Base-by-base conservation (phyloP, 805 yeast species). In the Hyphopichia homilentoma region DNA sequence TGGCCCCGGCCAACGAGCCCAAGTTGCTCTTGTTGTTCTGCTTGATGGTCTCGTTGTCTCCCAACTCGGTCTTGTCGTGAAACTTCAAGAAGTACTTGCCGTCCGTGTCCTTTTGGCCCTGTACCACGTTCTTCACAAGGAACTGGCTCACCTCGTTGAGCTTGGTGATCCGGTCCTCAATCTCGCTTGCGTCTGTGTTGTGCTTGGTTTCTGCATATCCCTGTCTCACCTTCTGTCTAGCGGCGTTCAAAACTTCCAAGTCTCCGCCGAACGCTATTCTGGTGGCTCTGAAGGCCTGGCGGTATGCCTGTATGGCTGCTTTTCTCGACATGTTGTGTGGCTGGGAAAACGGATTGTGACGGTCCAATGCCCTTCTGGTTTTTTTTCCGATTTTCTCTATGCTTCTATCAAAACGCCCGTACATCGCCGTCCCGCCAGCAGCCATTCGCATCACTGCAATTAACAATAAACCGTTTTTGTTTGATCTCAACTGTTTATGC, bases 21-120 rank as follows among this genome's bases (percentile, higher is more conserved):
- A 75, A 54, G 22, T 62, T 44, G 6, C 64, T 59, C 36, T 52
- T 53, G 37, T 65, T 68, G 26, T 68, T 60, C 40, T 64, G 73
- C 54, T 81, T 84, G 44, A 85, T 72, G 28, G 78, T 70, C 21
- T 88, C 95, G 54, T 90, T 90, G 52, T 88, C 96, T 13, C 97
- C 97, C 32, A 90, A 65, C 58, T 90, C 97, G 0, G 94, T 84
- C 29, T 82, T 77, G 30, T 75, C 60, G 52, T 87, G 96, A 44
- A 90, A 79, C 44, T 81, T 81, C 47, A 90, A 67, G 31, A 61
- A 57, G 49, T 68, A 76, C 30, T 62, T 70, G 2, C 66, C 71
- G 11, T 63, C 63, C 2, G 56, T 63, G 32, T 64, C 56, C 45
- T 61, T 70, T 39, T 60, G 65, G 6, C 95, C 97, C 60, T 90